Conservation (phyloP, 2,329 filamentous ascomycete species). For the Didymella arachidicola region DNA sequence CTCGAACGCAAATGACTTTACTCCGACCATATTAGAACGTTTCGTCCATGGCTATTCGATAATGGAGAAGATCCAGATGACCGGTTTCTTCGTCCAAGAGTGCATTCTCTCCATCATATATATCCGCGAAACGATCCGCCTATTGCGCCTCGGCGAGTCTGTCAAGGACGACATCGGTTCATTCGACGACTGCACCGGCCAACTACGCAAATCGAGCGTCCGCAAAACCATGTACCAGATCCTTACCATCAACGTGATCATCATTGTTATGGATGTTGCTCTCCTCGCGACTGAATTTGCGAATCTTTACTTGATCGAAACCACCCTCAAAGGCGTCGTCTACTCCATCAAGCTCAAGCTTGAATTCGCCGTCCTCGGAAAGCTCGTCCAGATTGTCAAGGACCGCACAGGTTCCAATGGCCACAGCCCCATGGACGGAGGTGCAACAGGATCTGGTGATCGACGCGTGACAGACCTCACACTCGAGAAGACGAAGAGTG, state of each 20-base stretch:
- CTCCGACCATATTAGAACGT: constrained; percentile 28
- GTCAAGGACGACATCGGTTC: constrained; percentile 39
- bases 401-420: constrained; percentile 31
- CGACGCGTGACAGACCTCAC: constrained; percentile 24
- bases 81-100: constrained; percentile 54
- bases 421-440: constrained; percentile 20
- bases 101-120: constrained; percentile 56
- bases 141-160: constrained; percentile 47
- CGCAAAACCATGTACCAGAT: constrained; percentile 48
- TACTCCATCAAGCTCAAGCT: constrained; percentile 61
- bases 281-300: constrained; percentile 43
- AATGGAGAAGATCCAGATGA: constrained; percentile 58
- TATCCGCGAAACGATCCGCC: constrained; percentile 61
- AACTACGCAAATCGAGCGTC: constrained; percentile 32
- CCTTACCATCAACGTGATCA: constrained; percentile 45
- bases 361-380: constrained; percentile 64
- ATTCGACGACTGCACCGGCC: constrained; percentile 39
- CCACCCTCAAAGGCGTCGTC: constrained; percentile 53
- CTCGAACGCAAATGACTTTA: constrained; percentile 52
- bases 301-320: constrained; percentile 46
- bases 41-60: constrained; percentile 51
- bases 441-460: constrained; percentile 6
- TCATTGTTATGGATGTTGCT: constrained; percentile 44
- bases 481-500: constrained; percentile 30
- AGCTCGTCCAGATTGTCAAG: constrained; percentile 50